Evolutionary conservation across 768 basidiomycete species (phyloP).

Genomic region (Russula compacta): DNA sequence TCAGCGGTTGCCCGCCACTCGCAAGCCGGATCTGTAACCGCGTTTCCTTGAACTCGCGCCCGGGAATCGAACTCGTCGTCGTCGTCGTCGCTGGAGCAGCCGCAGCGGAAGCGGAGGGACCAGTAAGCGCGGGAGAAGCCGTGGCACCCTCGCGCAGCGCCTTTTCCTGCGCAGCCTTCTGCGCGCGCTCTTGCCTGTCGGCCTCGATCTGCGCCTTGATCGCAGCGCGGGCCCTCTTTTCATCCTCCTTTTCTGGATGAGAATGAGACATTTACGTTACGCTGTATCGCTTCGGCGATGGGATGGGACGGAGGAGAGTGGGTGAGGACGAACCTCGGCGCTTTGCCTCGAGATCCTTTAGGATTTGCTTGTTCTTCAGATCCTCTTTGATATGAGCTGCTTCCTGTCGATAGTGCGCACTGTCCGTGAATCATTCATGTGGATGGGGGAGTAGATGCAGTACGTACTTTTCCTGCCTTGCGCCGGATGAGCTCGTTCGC

Average conservation of each 20-base stretch:
- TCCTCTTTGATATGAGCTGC: slow-evolving; percentile 66
- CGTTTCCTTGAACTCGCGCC: slow-evolving; percentile 80
- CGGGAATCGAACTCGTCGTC: slow-evolving; percentile 30
- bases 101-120: slow-evolving; percentile 30
- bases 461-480: slow-evolving; percentile 69
- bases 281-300: background rate
- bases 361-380: slow-evolving; percentile 62
- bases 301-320: background rate
- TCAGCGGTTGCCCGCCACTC: slow-evolving; percentile 71
- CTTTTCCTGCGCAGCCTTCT: slow-evolving; percentile 84
- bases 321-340: slow-evolving; percentile 50
- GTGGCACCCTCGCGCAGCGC: slow-evolving; percentile 73
- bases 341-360: slow-evolving; percentile 77
- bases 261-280: background rate
- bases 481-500: slow-evolving; percentile 73
- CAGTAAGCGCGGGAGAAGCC: slow-evolving; percentile 28
- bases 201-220: slow-evolving; percentile 92
- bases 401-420: slow-evolving; percentile 41
- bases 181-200: slow-evolving; percentile 83
- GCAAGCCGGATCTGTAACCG: slow-evolving; percentile 84
- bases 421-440: background rate
- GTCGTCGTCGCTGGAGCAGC: slow-evolving; percentile 31
- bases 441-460: background rate
- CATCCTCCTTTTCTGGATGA: slow-evolving; percentile 74
- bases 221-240: slow-evolving; percentile 75